Evolutionary conservation across 768 basidiomycete species (phyloP).

Genomic region (Mycena leptocephala): DNA sequence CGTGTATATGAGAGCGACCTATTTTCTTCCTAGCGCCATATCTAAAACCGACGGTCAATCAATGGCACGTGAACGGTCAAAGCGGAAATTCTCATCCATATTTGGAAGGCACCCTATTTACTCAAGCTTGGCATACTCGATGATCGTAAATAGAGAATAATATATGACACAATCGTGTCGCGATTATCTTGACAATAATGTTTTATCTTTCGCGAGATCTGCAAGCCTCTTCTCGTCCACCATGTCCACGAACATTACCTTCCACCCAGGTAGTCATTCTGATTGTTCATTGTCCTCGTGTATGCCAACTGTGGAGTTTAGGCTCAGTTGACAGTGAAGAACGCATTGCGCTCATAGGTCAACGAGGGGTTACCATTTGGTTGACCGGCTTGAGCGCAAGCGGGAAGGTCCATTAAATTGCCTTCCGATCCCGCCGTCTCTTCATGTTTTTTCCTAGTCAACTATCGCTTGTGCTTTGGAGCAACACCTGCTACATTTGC

Average conservation of each 20-base stretch:
- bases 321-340: slow-evolving; percentile 83
- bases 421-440: not conserved
- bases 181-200: not conserved
- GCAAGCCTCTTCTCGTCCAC: not conserved
- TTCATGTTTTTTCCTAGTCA: slow-evolving; percentile 67
- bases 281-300: not conserved
- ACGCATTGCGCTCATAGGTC: slow-evolving; percentile 77
- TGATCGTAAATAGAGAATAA: slow-evolving; percentile 15
- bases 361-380: slow-evolving; percentile 96
- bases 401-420: slow-evolving; percentile 80
- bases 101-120: not conserved
- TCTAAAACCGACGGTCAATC: too few species aligned
- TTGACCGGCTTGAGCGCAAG: slow-evolving; percentile 96
- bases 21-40: too few species aligned
- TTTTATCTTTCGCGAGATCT: not conserved
- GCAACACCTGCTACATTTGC: slow-evolving; percentile 91
- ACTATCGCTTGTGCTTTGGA: slow-evolving; percentile 98
- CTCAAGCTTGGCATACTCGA: not conserved
- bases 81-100: not conserved
- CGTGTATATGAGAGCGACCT: too few species aligned
- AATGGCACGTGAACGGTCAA: not conserved
- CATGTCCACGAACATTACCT: slow-evolving; percentile 75
- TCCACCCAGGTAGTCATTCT: slow-evolving; percentile 73
- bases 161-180: slow-evolving; percentile 27
- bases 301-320: slow-evolving; percentile 44